Evolutionary conservation across 768 basidiomycete genomes (phyloP), one percentile per base, ranked within the genome.

Genomic region (Austroboletus eburneus): DNA sequence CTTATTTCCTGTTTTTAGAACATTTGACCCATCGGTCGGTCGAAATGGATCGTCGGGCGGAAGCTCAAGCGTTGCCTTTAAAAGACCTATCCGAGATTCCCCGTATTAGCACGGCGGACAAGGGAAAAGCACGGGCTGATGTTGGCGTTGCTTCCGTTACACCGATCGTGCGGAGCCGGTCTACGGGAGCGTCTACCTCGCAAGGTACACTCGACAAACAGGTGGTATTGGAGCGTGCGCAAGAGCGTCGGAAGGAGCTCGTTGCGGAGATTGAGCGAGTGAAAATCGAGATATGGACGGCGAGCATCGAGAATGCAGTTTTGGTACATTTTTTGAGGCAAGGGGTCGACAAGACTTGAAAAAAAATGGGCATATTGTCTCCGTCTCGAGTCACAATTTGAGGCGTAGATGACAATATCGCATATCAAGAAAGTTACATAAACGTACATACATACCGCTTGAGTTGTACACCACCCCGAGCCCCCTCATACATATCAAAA

Each of bases 251-350:
- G 48, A 64, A 66, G 45, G 70, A 77, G 54, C 54, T 90, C 30
- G 66, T 67, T 45, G 66, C 65, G 9, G 81, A 84, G 65, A 65
- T 89, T 37, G 74, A 81, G 40, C 69, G 67, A 43, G 77, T 81
- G 20, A 83, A 83, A 57, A 71, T 78, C 23, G 80, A 83, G 57
- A 63, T 88, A 46, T 88, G 87, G 87, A 85, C 87, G 66, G 74
- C 75, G 42, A 81, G 78, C 33, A 73, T 87, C 42, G 85, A 87
- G 64, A 77, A 81, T 56, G 83, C 80, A n/a, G 79, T 75, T 42
- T 65, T 86, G 48, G 59, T 71, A 30, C 72, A 79, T 51, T 59
- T 83, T 36, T 54, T 56, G 51, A 78, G 67, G 60, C 65, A 69
- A 42, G 34, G 22, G 13, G 35, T 46, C n/a, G 16, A 41, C 32